Evolutionary conservation across 345 rosid species (phyloP), one percentile per base, ranked within the genome.

Genomic region (Camelina neglecta): DNA sequence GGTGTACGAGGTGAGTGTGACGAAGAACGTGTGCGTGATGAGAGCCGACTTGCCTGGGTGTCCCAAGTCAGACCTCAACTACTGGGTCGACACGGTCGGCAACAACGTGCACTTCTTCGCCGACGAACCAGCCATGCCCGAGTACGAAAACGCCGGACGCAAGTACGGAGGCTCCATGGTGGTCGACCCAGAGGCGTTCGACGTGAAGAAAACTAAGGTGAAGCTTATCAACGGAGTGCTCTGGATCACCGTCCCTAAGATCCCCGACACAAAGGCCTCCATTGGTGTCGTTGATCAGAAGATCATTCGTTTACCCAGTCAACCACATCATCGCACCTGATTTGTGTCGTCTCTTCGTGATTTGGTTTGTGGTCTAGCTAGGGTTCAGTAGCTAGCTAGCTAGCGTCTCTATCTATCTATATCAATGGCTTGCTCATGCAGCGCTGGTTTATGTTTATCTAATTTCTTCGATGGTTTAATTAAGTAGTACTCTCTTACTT

Each of bases 181-280:
- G 5, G 13, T 68, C 10, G 60, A 68, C 74, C 48, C 57, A 0
- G 18, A 13, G 74, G 2, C 4, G 3, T 60, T 51, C 49, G 4
- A 60, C 7, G 31, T 60, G 4, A 31, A 20, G 1, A 4, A 9
- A 9, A 11, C 63, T 2, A 44, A 41, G 41, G 74, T 23, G 15
- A 68, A 42, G 69, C 69, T 75, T 11, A 31, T 44, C 68, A 33
- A 75, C n/a, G 79, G 79, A 3, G 79, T 75, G 2, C 26, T 68
- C 4, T 75, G 79, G 79, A n/a, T 68, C 63, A 50, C 48, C 23
- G 48, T 75, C 24, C 79, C 79, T 3, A 75, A 68, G 79, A 48
- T 74, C 58, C 50, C 77, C 0, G 77, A 58, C 13, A n/a, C 0
- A 31, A 44, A 54, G 6, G 23, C 18, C 29, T 16, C 36, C 44